A percentile compares a stretch with the other conserved stretches of the same genome.
Evolutionary conservation across 768 basidiomycete genomes (phyloP).

Genomic region (Phanerochaete sordida): DNA sequence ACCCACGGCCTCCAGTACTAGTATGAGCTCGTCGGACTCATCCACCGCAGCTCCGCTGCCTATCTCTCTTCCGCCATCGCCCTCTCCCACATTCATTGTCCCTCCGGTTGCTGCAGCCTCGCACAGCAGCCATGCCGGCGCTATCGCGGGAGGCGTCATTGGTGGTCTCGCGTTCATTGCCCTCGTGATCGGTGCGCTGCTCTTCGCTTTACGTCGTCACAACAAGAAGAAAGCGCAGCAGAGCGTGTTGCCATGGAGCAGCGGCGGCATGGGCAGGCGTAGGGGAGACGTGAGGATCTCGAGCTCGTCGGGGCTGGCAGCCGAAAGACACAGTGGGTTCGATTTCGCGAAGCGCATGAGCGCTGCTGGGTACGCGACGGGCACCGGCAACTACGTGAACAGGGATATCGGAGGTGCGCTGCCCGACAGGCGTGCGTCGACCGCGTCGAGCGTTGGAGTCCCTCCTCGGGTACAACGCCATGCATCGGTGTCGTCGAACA

Average conservation of each 20-base stretch:
- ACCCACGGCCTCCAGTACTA: neutral
- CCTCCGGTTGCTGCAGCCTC: neutral
- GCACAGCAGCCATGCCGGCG: slow-evolving; percentile 29
- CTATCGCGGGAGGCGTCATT: slow-evolving; percentile 49
- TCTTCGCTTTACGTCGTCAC: slow-evolving; percentile 13
- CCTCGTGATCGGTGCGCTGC: slow-evolving; percentile 29
- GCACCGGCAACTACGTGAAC: neutral
- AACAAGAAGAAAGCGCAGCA: neutral
- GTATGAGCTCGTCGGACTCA: neutral
- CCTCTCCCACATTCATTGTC: slow-evolving; percentile 15
- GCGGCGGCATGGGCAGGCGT: neutral
- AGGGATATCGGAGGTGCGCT: neutral
- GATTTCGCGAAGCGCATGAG: slow-evolving; percentile 2
- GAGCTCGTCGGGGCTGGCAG: slow-evolving; percentile 1
- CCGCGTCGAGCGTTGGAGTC: neutral
- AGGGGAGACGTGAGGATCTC: slow-evolving; percentile 2
- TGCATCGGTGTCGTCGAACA: neutral
- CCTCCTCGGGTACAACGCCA: neutral
- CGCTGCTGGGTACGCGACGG: neutral
- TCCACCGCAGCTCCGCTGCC: neutral
- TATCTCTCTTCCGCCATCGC: neutral
- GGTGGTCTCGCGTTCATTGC: slow-evolving; percentile 41
- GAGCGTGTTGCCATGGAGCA: neutral
- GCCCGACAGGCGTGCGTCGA: neutral
- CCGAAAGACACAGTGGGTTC: neutral